Evolutionary conservation across 805 yeast genomes (phyloP), one percentile per base, ranked within the genome.

Genomic region (Ascoidea asiatica): DNA sequence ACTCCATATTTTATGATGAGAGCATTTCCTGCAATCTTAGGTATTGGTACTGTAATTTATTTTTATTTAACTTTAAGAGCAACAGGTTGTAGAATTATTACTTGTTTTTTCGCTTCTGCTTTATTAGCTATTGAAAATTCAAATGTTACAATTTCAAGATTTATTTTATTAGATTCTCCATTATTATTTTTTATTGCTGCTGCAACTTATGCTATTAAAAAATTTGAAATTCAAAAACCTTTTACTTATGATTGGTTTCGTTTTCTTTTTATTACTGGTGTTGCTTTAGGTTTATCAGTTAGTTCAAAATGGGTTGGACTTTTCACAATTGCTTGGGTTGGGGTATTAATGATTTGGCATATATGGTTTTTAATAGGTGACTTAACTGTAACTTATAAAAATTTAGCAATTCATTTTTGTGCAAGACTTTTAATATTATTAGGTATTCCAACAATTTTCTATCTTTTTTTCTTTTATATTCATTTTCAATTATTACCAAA

Each of bases 231-330:
- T 45, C 77, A 73, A 53, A 66, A 67, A 43, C 81, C 95, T n/a
- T 73, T 76, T 54, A 53, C 81, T 17, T 56, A 58, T 39, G 62
- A 57, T 19, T 79, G 89, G 76, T 76, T 60, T 56, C 77, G 71
- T 55, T 62, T 77, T n/a, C 61, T 84, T 52, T 21, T 77, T 22
- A 69, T 79, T n/a, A 70, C 85, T 39, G 84, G 83, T 52, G 58
- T 79, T 44, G 77, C 78, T n/a, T 63, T 83, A 46, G 94, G 92
- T 44, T 65, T 82, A 46, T 82, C 92, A 4, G 63, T 78, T 19
- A 73, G 83, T 20, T 76, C 89, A 29, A 84, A 84, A 61, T 83
- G 92, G 92, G 92, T 83, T 40, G 94, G 94, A 49, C 35, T 40
- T 20, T 83, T 83, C 64, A 84, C 94, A 18, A 58, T 84, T 46